These are phyloP conservation scores for Aspergillus uvarum DNA, from an alignment of 2,329 filamentous ascomycete genomes.

Conservation along the genomic window DNA sequence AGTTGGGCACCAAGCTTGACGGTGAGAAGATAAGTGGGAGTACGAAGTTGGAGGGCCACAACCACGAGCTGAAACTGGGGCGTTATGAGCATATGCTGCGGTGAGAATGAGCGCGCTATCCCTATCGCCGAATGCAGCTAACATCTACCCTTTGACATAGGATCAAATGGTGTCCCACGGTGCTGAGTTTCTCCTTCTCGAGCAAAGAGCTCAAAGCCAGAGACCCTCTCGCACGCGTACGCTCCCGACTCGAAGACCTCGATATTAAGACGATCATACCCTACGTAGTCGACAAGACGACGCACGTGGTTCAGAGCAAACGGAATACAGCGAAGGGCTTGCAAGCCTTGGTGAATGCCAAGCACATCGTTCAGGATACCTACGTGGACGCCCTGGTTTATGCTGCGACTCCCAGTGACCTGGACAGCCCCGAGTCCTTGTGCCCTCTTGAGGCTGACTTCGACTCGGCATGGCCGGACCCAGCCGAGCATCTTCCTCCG, in stretches of 20 bases:
- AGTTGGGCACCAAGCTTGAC: slow-evolving; percentile 78
- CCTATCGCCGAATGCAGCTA: neutral
- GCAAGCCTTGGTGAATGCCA: slow-evolving; percentile 79
- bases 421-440: slow-evolving; percentile 51
- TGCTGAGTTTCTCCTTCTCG: slow-evolving; percentile 78
- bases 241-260: slow-evolving; percentile 70
- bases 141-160: slow-evolving; percentile 44
- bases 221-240: slow-evolving; percentile 63
- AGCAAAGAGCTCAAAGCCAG: slow-evolving; percentile 65
- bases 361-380: slow-evolving; percentile 69
- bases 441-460: slow-evolving; percentile 76
- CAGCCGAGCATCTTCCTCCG: slow-evolving; percentile 69
- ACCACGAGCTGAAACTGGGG: slow-evolving; percentile 70
- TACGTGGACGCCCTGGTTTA: slow-evolving; percentile 72
- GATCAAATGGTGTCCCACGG: slow-evolving; percentile 74
- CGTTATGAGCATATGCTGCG: slow-evolving; percentile 59
- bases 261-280: slow-evolving; percentile 82
- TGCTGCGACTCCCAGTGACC: slow-evolving; percentile 54
- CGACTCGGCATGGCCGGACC: slow-evolving; percentile 72
- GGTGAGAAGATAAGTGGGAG: slow-evolving; percentile 67
- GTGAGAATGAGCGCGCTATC: slow-evolving; percentile 22
- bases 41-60: slow-evolving; percentile 55
- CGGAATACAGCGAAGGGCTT: slow-evolving; percentile 85
- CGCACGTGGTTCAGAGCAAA: slow-evolving; percentile 85
- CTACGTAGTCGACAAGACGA: slow-evolving; percentile 70